Evolutionary conservation across 495 filamentous ascomycete species (phyloP), one percentile per base, ranked within the genome.

Genomic region (Podospora bellae-mahoneyi): DNA sequence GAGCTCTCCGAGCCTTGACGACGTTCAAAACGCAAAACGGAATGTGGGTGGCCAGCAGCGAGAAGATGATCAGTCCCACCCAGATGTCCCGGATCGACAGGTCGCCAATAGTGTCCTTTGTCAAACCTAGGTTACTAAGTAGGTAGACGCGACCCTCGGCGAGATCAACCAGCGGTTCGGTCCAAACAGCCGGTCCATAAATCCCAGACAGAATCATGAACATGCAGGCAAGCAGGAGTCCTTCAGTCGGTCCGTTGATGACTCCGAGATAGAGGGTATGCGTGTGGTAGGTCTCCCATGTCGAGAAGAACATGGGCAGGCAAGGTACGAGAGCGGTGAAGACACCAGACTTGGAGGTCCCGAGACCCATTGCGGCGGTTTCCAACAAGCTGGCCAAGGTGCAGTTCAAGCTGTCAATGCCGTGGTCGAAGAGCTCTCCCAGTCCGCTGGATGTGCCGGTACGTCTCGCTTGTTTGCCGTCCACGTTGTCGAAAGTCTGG

Each of bases 221-320:
- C 16, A 79, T 75, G 76, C 92, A 94, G 23, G 92, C 95, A 64
- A 98, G 87, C 58, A 98, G 86, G 32, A 99, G 86, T 39, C 96
- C 96, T 79, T 99, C 95, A 30, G 94, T 99, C 4, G 95, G 95
- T 0, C 96, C 96, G 77, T 99, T 99, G 84, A 98, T 89, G 78
- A 96, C 93, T 44, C 95, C 95, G 4, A 99, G 89, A 76, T 98
- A 99, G 2, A 99, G 83, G 0, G 96, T 98, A 78, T 99, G 95
- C 1, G 95, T 97, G 79, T 99, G 95, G 77, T 97, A 99, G 2
- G 95, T 99, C 78, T 99, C 95, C 95, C 95, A 99, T 7, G 95
- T 99, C 5, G 94, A 97, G 81, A 98, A 97, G 83, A 97, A 98
- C 95, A 99, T 99, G 26, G 95, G 92, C 9, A 99, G 81, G 71